Evolutionary conservation across 73 alveolate genomes (phyloP).

Genomic region (Uronychia binucleata): DNA sequence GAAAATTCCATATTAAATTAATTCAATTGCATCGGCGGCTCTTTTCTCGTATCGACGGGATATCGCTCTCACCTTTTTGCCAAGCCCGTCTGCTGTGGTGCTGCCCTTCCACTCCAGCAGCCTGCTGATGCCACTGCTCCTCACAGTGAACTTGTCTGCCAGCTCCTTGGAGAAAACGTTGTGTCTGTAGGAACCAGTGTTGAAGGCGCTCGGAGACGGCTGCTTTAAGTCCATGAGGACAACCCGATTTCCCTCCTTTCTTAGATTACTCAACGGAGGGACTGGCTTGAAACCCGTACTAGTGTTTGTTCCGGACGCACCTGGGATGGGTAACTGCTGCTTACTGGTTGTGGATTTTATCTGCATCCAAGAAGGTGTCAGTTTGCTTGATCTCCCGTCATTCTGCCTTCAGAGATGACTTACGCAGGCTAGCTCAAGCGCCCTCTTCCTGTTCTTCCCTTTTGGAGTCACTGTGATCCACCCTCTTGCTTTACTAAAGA

Average conservation of each 20-base stretch:
- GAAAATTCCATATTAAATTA: too few species aligned
- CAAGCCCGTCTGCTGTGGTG: too few species aligned
- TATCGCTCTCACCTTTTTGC: too few species aligned
- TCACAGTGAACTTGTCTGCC: neutral
- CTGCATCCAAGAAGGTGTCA: neutral
- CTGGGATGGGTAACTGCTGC: neutral
- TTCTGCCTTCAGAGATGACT: too few species aligned
- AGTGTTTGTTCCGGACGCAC: neutral
- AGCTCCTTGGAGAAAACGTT: neutral
- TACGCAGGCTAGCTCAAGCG: neutral
- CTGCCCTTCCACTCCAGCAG: neutral
- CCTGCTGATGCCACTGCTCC: neutral
- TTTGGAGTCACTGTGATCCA: neutral
- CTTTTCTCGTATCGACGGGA: too few species aligned
- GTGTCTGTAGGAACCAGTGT: neutral
- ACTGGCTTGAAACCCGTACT: neutral
- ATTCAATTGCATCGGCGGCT: too few species aligned
- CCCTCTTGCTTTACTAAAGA: neutral
- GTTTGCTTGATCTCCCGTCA: neutral
- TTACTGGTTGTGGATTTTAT: neutral
- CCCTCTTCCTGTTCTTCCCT: neutral
- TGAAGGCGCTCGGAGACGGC: neutral
- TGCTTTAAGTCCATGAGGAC: neutral
- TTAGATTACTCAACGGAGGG: neutral
- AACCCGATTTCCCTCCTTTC: neutral